Evolutionary conservation across 495 filamentous ascomycete species (phyloP).

Genomic region (Chaetomium cochliodes): DNA sequence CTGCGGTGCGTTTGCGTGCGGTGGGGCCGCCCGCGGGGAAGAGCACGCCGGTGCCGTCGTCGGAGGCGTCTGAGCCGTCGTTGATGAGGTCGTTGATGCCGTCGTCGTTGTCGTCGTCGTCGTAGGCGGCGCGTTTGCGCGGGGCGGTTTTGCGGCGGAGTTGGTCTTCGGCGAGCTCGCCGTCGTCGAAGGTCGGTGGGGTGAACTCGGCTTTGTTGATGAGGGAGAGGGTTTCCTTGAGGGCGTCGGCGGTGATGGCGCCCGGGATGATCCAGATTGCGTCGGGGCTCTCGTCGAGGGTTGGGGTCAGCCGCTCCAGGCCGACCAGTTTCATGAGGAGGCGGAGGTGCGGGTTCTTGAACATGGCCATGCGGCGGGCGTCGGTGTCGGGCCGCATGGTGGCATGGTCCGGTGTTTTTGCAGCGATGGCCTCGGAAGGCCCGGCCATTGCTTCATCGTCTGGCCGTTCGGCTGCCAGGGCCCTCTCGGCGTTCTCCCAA

Average conservation of each 20-base stretch:
- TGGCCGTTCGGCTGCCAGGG: slow-evolving; percentile 40
- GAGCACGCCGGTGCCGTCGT: slow-evolving; percentile 43
- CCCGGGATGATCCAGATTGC: slow-evolving; percentile 79
- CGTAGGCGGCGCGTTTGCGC: slow-evolving; percentile 54
- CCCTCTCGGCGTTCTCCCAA: slow-evolving; percentile 73
- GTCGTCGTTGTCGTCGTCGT: slow-evolving; percentile 62
- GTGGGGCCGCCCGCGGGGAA: slow-evolving; percentile 72
- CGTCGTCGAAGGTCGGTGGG: slow-evolving; percentile 70
- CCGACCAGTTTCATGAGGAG: slow-evolving; percentile 78
- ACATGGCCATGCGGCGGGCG: slow-evolving; percentile 67
- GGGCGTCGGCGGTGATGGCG: slow-evolving; percentile 55
- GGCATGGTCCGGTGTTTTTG: slow-evolving; percentile 37
- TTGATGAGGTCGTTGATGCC: slow-evolving; percentile 56
- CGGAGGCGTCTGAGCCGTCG: slow-evolving; percentile 54
- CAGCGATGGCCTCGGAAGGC: slow-evolving; percentile 41
- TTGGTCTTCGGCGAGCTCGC: slow-evolving; percentile 67
- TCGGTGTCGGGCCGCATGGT: slow-evolving; percentile 69
- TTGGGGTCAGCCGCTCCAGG: slow-evolving; percentile 62
- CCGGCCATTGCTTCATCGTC: slow-evolving; percentile 38
- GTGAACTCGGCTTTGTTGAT: slow-evolving; percentile 72
- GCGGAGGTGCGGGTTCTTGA: slow-evolving; percentile 85
- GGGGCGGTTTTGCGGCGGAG: slow-evolving; percentile 65
- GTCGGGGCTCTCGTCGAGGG: slow-evolving; percentile 65
- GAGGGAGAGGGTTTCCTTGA: slow-evolving; percentile 58
- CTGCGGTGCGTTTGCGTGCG: slow-evolving; percentile 43